Conservation (phyloP, 192 early-diverging fungal species). For the Powellomyces hirtus region DNA sequence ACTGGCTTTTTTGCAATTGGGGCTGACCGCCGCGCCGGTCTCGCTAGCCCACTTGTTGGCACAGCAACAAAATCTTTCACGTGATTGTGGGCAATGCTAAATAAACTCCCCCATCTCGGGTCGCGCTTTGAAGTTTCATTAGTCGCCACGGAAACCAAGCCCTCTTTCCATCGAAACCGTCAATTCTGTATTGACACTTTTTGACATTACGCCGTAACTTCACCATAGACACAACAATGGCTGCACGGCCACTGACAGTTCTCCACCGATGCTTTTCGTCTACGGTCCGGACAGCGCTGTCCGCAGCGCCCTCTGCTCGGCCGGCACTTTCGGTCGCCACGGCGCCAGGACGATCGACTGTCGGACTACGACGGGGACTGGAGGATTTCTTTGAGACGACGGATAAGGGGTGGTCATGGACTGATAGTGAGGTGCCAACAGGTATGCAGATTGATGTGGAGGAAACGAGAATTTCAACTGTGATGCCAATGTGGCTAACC, state of each 20-base stretch:
- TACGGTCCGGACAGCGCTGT: neutral
- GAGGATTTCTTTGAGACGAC: conserved; percentile 49
- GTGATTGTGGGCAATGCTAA: too few relatives aligned
- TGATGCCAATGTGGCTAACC: neutral
- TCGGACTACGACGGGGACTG: conserved; percentile 33
- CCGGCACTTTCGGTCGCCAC: neutral
- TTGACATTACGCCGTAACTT: too few relatives aligned
- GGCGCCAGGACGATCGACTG: neutral
- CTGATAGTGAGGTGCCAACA: conserved; percentile 33
- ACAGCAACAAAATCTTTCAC: too few relatives aligned
- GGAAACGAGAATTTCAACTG: neutral
- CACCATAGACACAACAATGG: too few relatives aligned
- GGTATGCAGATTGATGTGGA: conserved; percentile 21
- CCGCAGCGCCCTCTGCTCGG: neutral
- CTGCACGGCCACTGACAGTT: neutral
- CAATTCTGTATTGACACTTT: too few relatives aligned
- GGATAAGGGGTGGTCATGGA: conserved; percentile 50
- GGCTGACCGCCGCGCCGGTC: too few relatives aligned
- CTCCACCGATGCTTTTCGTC: conserved; percentile 1
- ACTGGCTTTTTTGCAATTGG: too few relatives aligned
- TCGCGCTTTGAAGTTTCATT: too few relatives aligned
- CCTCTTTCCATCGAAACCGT: too few relatives aligned
- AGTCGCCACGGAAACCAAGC: too few relatives aligned
- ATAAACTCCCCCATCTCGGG: too few relatives aligned
- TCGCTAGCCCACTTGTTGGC: too few relatives aligned